Base-by-base conservation (phyloP, 2,329 filamentous ascomycete genomes). In the Eutypa lata region DNA sequence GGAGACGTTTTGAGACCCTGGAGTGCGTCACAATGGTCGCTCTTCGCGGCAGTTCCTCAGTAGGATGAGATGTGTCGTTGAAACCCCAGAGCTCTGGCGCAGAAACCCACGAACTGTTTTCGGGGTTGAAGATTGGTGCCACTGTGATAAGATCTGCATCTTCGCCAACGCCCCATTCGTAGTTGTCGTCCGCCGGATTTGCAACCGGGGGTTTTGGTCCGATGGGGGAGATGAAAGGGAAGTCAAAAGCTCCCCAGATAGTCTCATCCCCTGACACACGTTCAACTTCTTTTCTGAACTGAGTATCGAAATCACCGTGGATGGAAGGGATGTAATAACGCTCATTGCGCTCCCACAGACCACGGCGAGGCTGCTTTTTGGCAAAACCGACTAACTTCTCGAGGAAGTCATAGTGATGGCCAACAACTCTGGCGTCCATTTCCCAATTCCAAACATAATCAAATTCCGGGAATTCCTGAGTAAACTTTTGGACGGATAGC, bases 381-480 rank as follows among this genome's bases (percentile, higher is more conserved):
- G 82, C 81, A 72, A 89, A 90, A 1, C 77, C 70, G 21, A 73
- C 71, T 7, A 91, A 70, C 56, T 85, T 85, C 60, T 87, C 80
- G 43, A 91, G 81, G 58, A 93, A 82, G 61, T 93, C 87, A 69
- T 93, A 92, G 71, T 91, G 86, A 57, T 94, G 89, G 8, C 90
- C 90, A 0, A 86, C 90, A 64, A 88, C 88, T 47, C 90, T 81
- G 31, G 87, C 85, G 65, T 94, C 89, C 72, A 91, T 89, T 66
- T 94, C 90, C 89, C 89, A 92, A 67, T 93, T 92, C 89, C 90
- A 94, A 60, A 91, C 79, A 62, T 82, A 91, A 60, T 92, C 88
- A 58, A 89, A 94, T 62, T 93, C 84, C 0, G 88, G 88, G 62
- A 91, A 86, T 48, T 88, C 86, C 62, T 88, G 80, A 53, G 83